These are phyloP conservation scores for Pestalotiopsis sp. DNA, from an alignment of 2,329 filamentous ascomycete genomes.

Conservation along the genomic window DNA sequence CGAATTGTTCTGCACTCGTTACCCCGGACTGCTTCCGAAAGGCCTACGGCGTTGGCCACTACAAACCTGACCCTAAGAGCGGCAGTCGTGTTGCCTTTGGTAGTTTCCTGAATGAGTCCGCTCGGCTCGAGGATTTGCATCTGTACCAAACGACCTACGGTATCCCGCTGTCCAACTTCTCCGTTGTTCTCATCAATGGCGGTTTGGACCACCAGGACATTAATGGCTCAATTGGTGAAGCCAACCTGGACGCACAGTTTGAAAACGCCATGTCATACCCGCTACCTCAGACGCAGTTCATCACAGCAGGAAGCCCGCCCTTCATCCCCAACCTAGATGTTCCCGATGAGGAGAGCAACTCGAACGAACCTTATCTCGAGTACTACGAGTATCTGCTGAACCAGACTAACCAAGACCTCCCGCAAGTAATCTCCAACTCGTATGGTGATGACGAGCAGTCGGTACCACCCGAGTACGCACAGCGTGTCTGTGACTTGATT, in stretches of 20 bases:
- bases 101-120: slow-evolving; percentile 54
- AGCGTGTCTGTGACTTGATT: slow-evolving; percentile 28
- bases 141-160: slow-evolving; percentile 36
- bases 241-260: slow-evolving; percentile 33
- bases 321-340: slow-evolving; percentile 28
- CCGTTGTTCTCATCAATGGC: slow-evolving; percentile 41
- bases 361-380: slow-evolving; percentile 61
- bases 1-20: slow-evolving; percentile 36
- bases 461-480: slow-evolving; percentile 28
- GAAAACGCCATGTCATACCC: slow-evolving; percentile 33
- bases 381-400: slow-evolving; percentile 54
- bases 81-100: slow-evolving; percentile 54
- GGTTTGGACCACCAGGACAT: slow-evolving; percentile 40
- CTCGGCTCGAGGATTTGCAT: slow-evolving; percentile 47
- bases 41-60: slow-evolving; percentile 51
- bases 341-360: slow-evolving; percentile 28
- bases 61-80: slow-evolving; percentile 43
- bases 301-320: slow-evolving; percentile 35
- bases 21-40: slow-evolving; percentile 50
- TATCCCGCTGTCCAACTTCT: slow-evolving; percentile 47
- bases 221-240: slow-evolving; percentile 23
- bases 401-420: slow-evolving; percentile 41
- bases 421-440: slow-evolving; percentile 59
- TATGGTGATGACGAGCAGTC: slow-evolving; percentile 35
- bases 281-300: slow-evolving; percentile 33